Conservation (phyloP, 2,329 filamentous ascomycete genomes). For the Sclerotinia spermophila region DNA sequence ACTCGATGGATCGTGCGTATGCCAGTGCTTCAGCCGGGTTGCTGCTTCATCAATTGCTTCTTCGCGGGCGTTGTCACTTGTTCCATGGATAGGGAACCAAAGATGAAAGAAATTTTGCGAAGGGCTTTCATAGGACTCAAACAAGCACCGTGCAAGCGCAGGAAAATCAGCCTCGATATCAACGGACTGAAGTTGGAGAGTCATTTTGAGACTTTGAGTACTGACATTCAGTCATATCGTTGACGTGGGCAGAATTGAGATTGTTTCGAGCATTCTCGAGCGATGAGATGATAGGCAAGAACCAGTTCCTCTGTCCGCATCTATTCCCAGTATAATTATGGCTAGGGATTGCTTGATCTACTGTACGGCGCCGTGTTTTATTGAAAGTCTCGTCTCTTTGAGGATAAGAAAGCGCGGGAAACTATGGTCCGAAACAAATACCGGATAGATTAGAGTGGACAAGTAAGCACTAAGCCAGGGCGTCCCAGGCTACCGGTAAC, state of each 20-base stretch:
- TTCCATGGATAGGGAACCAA: conserved; percentile 16
- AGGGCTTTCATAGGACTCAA: conserved; percentile 17
- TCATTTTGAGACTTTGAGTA: not conserved
- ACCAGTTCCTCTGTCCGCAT: not conserved
- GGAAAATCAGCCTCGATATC: not conserved
- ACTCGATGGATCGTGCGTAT: conserved; percentile 14
- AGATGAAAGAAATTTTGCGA: conserved; percentile 12
- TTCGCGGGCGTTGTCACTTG: conserved; percentile 10
- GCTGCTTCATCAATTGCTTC: conserved; percentile 18
- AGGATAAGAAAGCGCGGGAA: not conserved
- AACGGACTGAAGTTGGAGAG: conserved; percentile 10
- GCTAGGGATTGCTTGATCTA: not conserved
- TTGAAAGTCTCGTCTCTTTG: not conserved
- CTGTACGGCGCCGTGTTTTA: not conserved
- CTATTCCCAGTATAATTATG: not conserved
- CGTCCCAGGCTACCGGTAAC: not conserved
- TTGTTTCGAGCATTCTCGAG: not conserved
- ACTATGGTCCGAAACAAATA: not conserved
- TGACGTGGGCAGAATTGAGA: not conserved
- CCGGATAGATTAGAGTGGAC: not conserved
- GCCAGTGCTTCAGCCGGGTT: conserved; percentile 18
- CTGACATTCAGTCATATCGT: not conserved
- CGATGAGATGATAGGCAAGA: not conserved
- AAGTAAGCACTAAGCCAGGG: not conserved
- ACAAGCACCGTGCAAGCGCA: conserved; percentile 33